Evolutionary conservation across 805 yeast species (phyloP), one percentile per base, ranked within the genome.

Genomic region (Candida coleopterorum): DNA sequence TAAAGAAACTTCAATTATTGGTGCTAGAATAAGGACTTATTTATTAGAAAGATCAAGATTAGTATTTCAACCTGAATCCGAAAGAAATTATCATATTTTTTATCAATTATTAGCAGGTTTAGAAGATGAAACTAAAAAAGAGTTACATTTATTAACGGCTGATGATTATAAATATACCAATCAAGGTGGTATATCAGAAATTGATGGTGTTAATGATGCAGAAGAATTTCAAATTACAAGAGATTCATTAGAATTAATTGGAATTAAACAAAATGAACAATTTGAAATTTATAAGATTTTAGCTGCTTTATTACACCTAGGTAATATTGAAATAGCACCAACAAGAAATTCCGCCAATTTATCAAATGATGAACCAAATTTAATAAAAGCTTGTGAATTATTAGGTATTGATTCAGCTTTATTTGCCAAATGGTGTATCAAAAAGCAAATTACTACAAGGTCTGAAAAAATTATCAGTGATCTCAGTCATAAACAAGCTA

Each of bases 61-160:
- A 48, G 97, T 90, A 3, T 89, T 86, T 60, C 98, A 90, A 63
- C 97, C 96, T 2, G 56, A 70, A 6, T 65, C 73, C n/a, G 98
- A 90, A 64, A 79, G 98, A 58, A 90, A 90, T 59, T 90, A 90
- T 61, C 97, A 90, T 56, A 87, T 90, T 31, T 90, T 90, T 56
- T 90, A 90, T 61, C 98, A 90, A 63, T 56, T 90, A 46, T 64
- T 89, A 49, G 76, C 78, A 15, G 98, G 97, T 39, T 64, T 83
- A 52, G 57, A 71, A 21, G 68, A 62, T 7, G 77, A 66, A 18
- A 74, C 76, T 35, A 82, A 79, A 43, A 53, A 68, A 21, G 62
- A 71, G 33, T 70, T 87, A 35, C 74, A 81, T 10, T 75, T 90
- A 47, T 69, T 79, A 0, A 57, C 66, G 10, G 79, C 88, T 11